Evolutionary conservation across 2,329 filamentous ascomycete genomes (phyloP).

Genomic region (Fusarium phyllophilum): DNA sequence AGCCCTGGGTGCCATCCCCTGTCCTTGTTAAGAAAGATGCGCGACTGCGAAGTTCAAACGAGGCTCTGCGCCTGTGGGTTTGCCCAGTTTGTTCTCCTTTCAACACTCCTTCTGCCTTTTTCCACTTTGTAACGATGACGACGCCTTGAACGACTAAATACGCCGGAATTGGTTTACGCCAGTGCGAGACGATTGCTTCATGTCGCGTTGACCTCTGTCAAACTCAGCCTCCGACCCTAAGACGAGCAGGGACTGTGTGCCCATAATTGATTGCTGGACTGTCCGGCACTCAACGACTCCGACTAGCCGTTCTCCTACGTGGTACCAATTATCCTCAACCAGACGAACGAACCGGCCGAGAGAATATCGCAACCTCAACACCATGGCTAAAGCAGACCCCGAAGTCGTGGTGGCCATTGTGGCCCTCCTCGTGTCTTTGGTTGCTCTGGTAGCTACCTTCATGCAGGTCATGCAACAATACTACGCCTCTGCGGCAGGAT

Average conservation of each 20-base stretch:
- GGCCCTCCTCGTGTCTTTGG: constrained; percentile 59
- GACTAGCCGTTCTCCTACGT: not conserved
- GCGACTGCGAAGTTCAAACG: constrained; percentile 21
- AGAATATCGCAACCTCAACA: not conserved
- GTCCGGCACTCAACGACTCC: not conserved
- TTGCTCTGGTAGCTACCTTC: constrained; percentile 57
- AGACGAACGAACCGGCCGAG: constrained; percentile 6
- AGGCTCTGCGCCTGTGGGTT: constrained; percentile 27
- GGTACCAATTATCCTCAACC: not conserved
- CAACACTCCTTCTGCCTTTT: not conserved
- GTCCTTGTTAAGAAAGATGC: constrained; percentile 9
- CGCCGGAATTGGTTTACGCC: constrained; percentile 4
- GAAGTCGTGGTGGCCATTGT: constrained; percentile 55
- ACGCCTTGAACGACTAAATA: constrained; percentile 2
- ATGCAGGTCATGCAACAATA: constrained; percentile 63
- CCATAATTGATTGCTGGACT: not conserved
- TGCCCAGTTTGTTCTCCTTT: not conserved
- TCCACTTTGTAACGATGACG: constrained; percentile 7
- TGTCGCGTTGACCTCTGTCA: not conserved
- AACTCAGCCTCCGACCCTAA: not conserved
- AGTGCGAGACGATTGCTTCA: not conserved
- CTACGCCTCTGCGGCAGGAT: constrained; percentile 60
- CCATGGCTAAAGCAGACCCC: constrained; percentile 36
- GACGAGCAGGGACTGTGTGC: not conserved
- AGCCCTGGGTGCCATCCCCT: constrained; percentile 27